phyloP scores from a whole-genome alignment of 2,329 filamentous ascomycete genomes.

The Nigrospora oryzae region DNA sequence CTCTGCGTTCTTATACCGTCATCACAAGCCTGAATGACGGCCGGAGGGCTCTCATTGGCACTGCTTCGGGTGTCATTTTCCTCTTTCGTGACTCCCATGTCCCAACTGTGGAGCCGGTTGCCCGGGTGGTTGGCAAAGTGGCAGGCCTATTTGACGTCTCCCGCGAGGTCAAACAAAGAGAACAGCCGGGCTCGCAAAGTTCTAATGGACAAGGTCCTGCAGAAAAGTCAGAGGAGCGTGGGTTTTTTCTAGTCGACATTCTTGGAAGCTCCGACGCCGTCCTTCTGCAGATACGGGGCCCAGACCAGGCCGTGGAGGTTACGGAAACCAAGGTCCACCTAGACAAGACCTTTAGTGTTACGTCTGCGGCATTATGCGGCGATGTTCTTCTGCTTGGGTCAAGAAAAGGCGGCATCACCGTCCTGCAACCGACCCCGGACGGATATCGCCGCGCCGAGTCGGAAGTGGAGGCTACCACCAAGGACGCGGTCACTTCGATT shows the following conservation, averaged over 20 bases:
- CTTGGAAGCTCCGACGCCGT: constrained; percentile 35
- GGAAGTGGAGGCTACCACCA: constrained; percentile 30
- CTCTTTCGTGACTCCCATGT: constrained; percentile 23
- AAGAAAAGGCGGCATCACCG: constrained; percentile 38
- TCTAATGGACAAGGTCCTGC: too few species aligned
- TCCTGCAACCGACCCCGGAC: constrained; percentile 17
- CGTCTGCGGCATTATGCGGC: constrained; percentile 32
- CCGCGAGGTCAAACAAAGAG: background rate
- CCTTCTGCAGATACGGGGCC: constrained; percentile 28
- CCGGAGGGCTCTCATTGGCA: constrained; percentile 36
- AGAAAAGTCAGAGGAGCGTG: background rate
- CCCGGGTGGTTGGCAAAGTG: constrained; percentile 37
- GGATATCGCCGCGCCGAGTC: constrained; percentile 19
- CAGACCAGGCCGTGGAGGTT: constrained; percentile 14
- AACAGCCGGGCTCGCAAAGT: too few species aligned
- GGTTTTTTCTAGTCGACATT: constrained; percentile 34
- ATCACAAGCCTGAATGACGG: constrained; percentile 29
- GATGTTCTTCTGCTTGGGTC: constrained; percentile 44
- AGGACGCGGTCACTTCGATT: constrained; percentile 64
- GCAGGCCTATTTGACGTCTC: constrained; percentile 39
- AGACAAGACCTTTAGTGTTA: constrained; percentile 40
- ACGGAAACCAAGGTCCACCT: constrained; percentile 25
- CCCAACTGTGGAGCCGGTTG: constrained; percentile 22
- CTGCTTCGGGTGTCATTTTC: constrained; percentile 38
- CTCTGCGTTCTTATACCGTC: constrained; percentile 38